These are phyloP conservation scores for Aspergillus tubingensis DNA, from an alignment of 2,329 filamentous ascomycete species.

Conservation along the genomic window DNA sequence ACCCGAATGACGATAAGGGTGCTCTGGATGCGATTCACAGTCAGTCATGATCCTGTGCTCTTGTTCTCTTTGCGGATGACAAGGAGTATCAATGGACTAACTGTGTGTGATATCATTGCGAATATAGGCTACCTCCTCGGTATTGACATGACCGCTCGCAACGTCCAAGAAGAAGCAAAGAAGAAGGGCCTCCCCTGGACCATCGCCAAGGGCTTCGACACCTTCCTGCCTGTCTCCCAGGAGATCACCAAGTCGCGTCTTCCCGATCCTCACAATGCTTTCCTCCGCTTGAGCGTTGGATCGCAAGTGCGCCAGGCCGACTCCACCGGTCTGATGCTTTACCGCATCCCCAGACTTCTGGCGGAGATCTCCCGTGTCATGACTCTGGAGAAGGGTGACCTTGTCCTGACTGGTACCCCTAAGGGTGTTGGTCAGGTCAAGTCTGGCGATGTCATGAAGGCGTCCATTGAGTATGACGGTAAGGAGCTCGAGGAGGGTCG, in stretches of 20 bases:
- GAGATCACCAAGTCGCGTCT: constrained; percentile 79
- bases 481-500: constrained; percentile 81
- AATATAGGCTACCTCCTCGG: constrained; percentile 75
- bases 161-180: constrained; percentile 95
- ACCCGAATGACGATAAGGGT: constrained; percentile 70
- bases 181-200: constrained; percentile 94
- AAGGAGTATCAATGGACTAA: background rate
- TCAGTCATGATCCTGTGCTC: constrained; percentile 36
- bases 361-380: constrained; percentile 94
- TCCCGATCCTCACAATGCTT: constrained; percentile 81
- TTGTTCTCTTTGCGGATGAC: too few species aligned
- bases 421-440: constrained; percentile 89
- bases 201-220: constrained; percentile 97
- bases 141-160: constrained; percentile 97
- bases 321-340: constrained; percentile 92
- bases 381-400: constrained; percentile 87
- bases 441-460: constrained; percentile 83
- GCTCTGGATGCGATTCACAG: constrained; percentile 81
- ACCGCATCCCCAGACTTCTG: constrained; percentile 81
- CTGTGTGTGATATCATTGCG: background rate
- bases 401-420: constrained; percentile 94
- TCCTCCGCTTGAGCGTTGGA: constrained; percentile 85
- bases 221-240: constrained; percentile 84
- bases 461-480: constrained; percentile 75
- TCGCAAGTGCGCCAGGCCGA: constrained; percentile 76